Percentiles rank a stretch among this genome's conserved stretches.
Evolutionary conservation across 768 basidiomycete genomes (phyloP).

Genomic region (Pisolithus albus): DNA sequence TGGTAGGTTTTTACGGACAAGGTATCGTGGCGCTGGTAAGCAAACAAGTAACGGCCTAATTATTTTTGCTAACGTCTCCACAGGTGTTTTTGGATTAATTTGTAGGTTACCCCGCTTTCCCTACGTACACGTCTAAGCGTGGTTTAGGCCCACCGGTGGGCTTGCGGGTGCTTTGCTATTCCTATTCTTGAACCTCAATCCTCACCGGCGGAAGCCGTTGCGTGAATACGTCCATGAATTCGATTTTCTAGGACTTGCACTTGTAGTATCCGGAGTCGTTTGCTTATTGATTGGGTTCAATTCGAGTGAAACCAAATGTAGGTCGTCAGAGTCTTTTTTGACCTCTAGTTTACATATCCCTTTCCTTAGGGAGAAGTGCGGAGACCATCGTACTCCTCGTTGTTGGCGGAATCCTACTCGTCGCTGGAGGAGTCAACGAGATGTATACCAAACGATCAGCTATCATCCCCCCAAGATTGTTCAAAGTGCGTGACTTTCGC

Average conservation of each 20-base stretch:
- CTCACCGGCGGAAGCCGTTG: constrained; percentile 26
- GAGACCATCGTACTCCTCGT: constrained; percentile 33
- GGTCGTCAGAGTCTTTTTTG: neutral
- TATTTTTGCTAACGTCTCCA: constrained; percentile 5
- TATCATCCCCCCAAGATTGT: constrained; percentile 35
- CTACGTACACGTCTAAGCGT: neutral
- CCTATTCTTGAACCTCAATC: constrained; percentile 31
- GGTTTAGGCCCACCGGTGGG: constrained; percentile 30
- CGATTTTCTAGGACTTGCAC: constrained; percentile 34
- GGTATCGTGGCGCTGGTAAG: constrained; percentile 34
- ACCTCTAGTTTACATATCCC: neutral
- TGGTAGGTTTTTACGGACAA: constrained; percentile 29
- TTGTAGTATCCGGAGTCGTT: constrained; percentile 29
- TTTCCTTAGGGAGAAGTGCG: constrained; percentile 19
- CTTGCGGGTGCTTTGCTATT: constrained; percentile 26
- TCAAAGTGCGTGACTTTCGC: constrained; percentile 21
- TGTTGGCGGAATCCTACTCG: constrained; percentile 28
- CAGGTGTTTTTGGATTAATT: constrained; percentile 33
- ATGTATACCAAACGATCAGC: constrained; percentile 27
- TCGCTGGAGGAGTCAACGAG: constrained; percentile 29
- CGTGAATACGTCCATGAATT: constrained; percentile 29
- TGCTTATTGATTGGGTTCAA: constrained; percentile 36
- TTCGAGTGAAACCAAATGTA: constrained; percentile 28
- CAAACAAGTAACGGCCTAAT: too few relatives aligned
- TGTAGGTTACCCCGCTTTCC: constrained; percentile 16